Base-by-base conservation (phyloP, 306 rosid species). In the Quercus aquifolioides region DNA sequence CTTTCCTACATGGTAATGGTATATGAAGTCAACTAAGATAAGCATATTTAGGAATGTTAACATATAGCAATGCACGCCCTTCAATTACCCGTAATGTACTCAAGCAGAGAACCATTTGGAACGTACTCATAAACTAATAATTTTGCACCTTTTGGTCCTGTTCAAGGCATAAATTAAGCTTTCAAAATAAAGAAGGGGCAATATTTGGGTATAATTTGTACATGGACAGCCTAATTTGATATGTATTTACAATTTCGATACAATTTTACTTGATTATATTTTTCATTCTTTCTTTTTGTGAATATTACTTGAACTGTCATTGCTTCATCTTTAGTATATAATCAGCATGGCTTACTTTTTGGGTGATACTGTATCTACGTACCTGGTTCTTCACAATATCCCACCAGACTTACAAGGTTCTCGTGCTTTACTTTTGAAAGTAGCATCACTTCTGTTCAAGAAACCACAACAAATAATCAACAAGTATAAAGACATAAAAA, bases 361-460 rank as follows among this genome's bases (percentile, higher is more conserved):
- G 38, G 7, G 69, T 13, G 35, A 15, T 19, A 4, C 56, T 79
- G 46, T 41, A 41, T 41, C 3, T 56, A 67, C 65, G 58, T 78
- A 93, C 98, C 92, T 68, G 89, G 80, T 88, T 88, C 91, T 86
- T 94, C 96, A 81, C 96, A 92, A 80, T 78, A 94, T 79, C 98
- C 97, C 79, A 92, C 90, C 71, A 94, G 64, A 82, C 89, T 83
- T 62, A 92, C 85, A 38, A 94, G 90, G 88, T 94, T 94, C 76
- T 59, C 84, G 85, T 92, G 97, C 68, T 84, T 84, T 51, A 89
- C 94, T 56, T 82, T 81, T 17, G 94, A 91, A 67, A 92, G 91
- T 20, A 91, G 88, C 84, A 81, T 86, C 82, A 87, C 91, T 83
- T 94, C 97, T 94, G 90, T 51, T 74, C 49, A 80, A 74, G 9